Percentiles rank a stretch among this genome's conserved stretches.
These are phyloP conservation scores for Isoetes taiwanensis DNA, from an alignment of 75 land plant genomes.

Conservation along the genomic window DNA sequence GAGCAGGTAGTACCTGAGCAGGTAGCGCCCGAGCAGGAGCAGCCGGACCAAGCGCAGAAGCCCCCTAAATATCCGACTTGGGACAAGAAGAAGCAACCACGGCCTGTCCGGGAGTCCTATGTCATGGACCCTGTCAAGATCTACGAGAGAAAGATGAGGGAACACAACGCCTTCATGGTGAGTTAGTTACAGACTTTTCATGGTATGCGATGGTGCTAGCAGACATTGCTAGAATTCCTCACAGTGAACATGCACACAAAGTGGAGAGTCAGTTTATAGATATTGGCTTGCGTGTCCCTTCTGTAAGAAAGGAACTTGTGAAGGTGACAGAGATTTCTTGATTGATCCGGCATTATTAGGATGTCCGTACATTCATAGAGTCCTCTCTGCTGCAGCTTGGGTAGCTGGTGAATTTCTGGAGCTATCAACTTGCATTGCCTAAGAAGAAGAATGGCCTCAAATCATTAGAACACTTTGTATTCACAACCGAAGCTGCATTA, in stretches of 20 bases:
- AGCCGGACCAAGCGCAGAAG: no score
- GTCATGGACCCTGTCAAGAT: no score
- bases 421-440: slow-evolving; percentile 36
- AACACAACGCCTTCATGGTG: no score
- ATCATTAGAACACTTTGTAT: no score
- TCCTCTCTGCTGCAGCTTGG: slow-evolving; percentile 88
- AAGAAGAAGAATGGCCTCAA: no score
- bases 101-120: no score
- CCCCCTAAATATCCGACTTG: no score
- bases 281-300: slow-evolving; percentile 74
- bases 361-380: slow-evolving; percentile 38
- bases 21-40: no score
- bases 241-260: slow-evolving; percentile 67
- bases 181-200: slow-evolving; percentile 65
- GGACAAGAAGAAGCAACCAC: no score
- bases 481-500: no score
- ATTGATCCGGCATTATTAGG: slow-evolving; percentile 85
- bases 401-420: slow-evolving; percentile 78
- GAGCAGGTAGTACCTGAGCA: no score
- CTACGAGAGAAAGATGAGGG: no score
- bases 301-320: slow-evolving; percentile 60
- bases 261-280: slow-evolving; percentile 86
- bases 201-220: slow-evolving; percentile 87
- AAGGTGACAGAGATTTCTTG: slow-evolving; percentile 50
- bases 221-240: slow-evolving; percentile 56